These are phyloP conservation scores for Larix sibirica DNA, from an alignment of 83 land plant genomes.

Conservation along the genomic window DNA sequence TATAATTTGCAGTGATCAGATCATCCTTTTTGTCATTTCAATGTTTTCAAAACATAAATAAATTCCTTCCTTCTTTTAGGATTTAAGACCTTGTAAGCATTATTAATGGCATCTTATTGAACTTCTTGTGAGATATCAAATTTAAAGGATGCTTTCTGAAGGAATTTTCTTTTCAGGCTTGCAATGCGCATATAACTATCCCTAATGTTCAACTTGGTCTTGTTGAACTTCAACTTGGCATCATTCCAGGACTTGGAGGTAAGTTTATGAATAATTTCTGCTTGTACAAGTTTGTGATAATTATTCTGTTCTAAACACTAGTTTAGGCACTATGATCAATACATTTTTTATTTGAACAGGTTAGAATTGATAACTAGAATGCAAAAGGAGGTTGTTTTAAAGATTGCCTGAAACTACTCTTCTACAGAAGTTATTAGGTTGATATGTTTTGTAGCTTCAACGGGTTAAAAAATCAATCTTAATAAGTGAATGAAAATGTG, in stretches of 20 bases:
- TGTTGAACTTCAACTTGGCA: constrained; percentile 54
- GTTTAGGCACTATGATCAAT: neutral
- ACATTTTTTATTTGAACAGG: neutral
- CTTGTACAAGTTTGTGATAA: neutral
- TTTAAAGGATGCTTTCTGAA: neutral
- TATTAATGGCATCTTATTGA: neutral
- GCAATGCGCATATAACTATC: constrained; percentile 44
- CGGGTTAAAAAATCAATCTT: neutral
- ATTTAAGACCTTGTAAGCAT: neutral
- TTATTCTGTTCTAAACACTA: neutral
- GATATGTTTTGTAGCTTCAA: neutral
- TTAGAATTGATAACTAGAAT: constrained; percentile 4
- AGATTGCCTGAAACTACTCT: neutral
- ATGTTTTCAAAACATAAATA: neutral
- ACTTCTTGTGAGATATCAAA: neutral
- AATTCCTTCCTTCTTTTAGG: neutral
- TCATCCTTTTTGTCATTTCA: neutral
- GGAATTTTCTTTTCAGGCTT: constrained; percentile 36
- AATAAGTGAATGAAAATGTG: neutral
- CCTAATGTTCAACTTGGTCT: constrained; percentile 46
- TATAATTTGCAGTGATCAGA: neutral
- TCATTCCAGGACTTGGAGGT: constrained; percentile 60
- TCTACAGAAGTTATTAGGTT: neutral
- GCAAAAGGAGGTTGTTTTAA: neutral
- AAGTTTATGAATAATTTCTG: constrained; percentile 5